Evolutionary conservation across 805 yeast genomes (phyloP), one percentile per base, ranked within the genome.

Genomic region (Teunomyces aglyptinius): DNA sequence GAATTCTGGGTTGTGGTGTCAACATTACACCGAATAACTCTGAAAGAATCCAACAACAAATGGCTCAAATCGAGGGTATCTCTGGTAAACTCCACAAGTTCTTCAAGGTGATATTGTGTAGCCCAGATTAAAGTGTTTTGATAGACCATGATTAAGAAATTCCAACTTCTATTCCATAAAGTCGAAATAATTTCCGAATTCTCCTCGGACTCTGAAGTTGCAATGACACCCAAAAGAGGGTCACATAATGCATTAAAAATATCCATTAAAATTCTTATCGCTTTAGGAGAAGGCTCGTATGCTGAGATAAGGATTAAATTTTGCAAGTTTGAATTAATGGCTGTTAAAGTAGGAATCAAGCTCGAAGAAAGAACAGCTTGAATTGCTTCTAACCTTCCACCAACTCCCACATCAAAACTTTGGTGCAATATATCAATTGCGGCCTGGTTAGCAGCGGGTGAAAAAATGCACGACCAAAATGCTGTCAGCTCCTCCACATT

Each of bases 11-110:
- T 8, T 1, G 47, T 13, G 20, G 40, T 18, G 8, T 39, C 38
- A n/a, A 57, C 45, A 13, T 41, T 51, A 18, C 38, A 31, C 2
- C 33, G 34, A 11, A 68, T 49, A n/a, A 77, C 70, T 48, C 83
- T 71, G 57, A 79, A 86, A 2, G 91, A 80, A 46, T 77, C 82
- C n/a, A 91, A 61, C 28, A 91, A 67, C 1, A 75, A 63, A 50
- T 84, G 83, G 48, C 96, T 84, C 27, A 88, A 71, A 54, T 91
- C 97, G 43, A 92, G 72, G 0, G 89, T 83, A 59, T 89, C 96
- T 61, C 96, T 78, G 2, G 97, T 87, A 55, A 89, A 91, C 47
- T 90, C 96, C 36, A 84, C 77, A 55, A 89, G 70, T 42, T 77
- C 77, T 0, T 74, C 70, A 16, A 78, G 70, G 24, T 78, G 78